Percentiles rank a stretch among this genome's conserved stretches.
Evolutionary conservation across 2,329 filamentous ascomycete genomes (phyloP).

Genomic region (Botryotinia convoluta): DNA sequence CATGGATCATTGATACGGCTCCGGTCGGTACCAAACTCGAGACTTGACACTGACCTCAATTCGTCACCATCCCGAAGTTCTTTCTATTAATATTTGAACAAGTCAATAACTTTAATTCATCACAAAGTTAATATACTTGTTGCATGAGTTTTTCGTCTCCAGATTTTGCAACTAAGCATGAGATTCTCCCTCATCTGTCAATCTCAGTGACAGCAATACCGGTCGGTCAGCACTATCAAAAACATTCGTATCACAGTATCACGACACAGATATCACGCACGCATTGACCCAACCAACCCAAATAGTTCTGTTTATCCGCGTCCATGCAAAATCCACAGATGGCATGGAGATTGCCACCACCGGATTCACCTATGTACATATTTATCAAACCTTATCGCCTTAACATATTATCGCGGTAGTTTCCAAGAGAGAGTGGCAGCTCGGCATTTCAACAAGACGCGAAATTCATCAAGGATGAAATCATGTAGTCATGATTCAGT

Average conservation of each 20-base stretch:
- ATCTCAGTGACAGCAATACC: not conserved
- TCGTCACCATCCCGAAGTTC: not conserved
- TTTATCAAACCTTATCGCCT: not conserved
- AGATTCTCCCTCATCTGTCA: not conserved
- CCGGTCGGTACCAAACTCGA: not conserved
- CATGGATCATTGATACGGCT: not conserved
- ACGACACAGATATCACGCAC: not conserved
- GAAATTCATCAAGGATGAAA: not conserved
- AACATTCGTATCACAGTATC: slow-evolving; percentile 2
- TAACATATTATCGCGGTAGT: not conserved
- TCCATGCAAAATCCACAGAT: not conserved
- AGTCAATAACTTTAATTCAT: not conserved
- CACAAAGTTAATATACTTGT: not conserved
- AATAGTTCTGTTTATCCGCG: not conserved
- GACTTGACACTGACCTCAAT: not conserved
- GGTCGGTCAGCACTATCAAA: not conserved
- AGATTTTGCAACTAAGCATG: not conserved
- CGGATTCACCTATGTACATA: not conserved
- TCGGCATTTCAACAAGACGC: not conserved
- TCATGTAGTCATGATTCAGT: not conserved
- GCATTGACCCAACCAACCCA: slow-evolving; percentile 3
- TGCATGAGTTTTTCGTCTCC: not conserved
- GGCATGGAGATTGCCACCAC: not conserved
- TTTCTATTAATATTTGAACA: not conserved
- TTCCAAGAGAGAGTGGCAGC: too few relatives aligned